Conservation (phyloP, 306 rosid species). For the Fagus crenata region DNA sequence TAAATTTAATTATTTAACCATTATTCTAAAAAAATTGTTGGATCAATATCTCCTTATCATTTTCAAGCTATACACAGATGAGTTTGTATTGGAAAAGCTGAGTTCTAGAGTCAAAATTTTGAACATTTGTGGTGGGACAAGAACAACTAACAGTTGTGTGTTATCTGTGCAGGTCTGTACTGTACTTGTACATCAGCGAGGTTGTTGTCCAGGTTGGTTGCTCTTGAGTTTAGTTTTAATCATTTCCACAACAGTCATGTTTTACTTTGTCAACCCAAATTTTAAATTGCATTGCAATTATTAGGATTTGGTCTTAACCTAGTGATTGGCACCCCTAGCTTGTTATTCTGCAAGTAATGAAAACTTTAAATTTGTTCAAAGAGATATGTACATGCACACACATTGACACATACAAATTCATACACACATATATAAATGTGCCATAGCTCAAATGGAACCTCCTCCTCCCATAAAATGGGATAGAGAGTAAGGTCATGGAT, state of each 20-base stretch:
- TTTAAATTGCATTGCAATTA: background rate
- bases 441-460: too few species aligned
- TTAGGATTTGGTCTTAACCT: background rate
- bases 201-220: conserved; percentile 66
- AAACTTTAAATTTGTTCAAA: background rate
- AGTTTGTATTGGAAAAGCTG: background rate
- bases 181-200: conserved; percentile 79
- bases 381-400: background rate
- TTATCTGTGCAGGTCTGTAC: conserved; percentile 55
- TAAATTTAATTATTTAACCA: too few species aligned
- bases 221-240: conserved; percentile 12
- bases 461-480: too few species aligned
- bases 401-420: background rate
- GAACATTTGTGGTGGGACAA: background rate
- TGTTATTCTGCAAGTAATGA: background rate
- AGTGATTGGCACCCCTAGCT: background rate
- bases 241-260: conserved; percentile 5
- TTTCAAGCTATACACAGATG: too few species aligned
- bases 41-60: background rate
- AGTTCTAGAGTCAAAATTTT: background rate
- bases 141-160: conserved; percentile 24
- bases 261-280: background rate
- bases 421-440: background rate
- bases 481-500: too few species aligned
- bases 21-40: too few species aligned